These are phyloP conservation scores for Odontarrhena argentea DNA, from an alignment of 345 rosid genomes.

Conservation along the genomic window DNA sequence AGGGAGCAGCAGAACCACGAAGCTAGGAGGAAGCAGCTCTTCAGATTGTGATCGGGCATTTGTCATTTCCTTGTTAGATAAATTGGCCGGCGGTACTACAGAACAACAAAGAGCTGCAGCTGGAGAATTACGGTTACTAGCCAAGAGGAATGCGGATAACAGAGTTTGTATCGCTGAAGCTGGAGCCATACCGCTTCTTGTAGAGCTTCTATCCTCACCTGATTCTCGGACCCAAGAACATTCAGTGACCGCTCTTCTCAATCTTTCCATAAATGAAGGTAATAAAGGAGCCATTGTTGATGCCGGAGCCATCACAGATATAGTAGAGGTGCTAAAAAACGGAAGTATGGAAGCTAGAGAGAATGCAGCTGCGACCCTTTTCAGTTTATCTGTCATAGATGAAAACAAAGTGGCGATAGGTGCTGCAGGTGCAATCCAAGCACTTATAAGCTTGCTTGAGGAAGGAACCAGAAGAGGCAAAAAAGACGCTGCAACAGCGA, in stretches of 20 bases:
- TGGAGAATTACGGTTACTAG: constrained; percentile 91
- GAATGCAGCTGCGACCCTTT: constrained; percentile 96
- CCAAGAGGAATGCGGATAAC: constrained; percentile 92
- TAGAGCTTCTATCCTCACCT: constrained; percentile 72
- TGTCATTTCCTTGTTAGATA: constrained; percentile 61
- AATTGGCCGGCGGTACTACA: constrained; percentile 58
- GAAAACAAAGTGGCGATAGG: constrained; percentile 96
- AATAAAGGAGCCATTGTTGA: constrained; percentile 92
- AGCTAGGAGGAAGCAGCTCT: constrained; percentile 52
- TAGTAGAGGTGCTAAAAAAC: constrained; percentile 77
- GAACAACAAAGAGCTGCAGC: constrained; percentile 95
- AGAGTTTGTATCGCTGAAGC: constrained; percentile 94
- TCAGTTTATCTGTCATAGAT: constrained; percentile 93
- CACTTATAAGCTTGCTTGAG: constrained; percentile 76
- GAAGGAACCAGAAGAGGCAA: constrained; percentile 95
- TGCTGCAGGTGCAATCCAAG: constrained; percentile 94
- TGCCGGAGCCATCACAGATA: constrained; percentile 93
- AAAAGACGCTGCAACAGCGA: constrained; percentile 97
- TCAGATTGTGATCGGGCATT: constrained; percentile 85
- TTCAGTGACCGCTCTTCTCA: constrained; percentile 95
- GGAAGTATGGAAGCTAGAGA: constrained; percentile 99
- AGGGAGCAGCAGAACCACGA: constrained; percentile 61
- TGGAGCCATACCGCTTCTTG: constrained; percentile 92
- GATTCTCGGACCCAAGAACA: constrained; percentile 94
- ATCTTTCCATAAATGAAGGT: constrained; percentile 89